phyloP scores from a whole-genome alignment of 2,329 filamentous ascomycete genomes.

The Ceratocystis cubensis region DNA sequence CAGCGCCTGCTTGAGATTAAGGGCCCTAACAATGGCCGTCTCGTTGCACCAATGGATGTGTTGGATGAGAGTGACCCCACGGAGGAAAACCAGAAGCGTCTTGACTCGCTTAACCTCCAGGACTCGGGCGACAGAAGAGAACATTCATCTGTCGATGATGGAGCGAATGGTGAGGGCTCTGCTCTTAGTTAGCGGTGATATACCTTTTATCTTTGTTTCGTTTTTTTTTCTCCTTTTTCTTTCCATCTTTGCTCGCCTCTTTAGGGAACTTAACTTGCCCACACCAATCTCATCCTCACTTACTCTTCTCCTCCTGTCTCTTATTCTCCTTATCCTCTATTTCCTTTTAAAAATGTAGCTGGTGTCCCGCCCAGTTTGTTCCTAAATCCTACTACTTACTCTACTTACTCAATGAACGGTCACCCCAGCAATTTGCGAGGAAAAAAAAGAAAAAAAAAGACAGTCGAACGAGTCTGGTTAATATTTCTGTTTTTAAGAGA shows the following conservation, averaged over 20 bases:
- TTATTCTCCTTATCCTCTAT: background rate
- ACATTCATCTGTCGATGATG: slow-evolving; percentile 24
- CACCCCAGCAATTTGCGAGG: background rate
- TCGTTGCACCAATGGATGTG: slow-evolving; percentile 35
- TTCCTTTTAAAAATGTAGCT: background rate
- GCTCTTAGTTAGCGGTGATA: slow-evolving; percentile 10
- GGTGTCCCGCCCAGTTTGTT: background rate
- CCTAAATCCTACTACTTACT: background rate
- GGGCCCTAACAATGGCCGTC: slow-evolving; percentile 28
- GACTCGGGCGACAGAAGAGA: slow-evolving; percentile 54
- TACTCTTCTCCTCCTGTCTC: background rate
- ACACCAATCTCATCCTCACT: background rate
- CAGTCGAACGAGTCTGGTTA: background rate
- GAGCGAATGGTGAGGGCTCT: slow-evolving; percentile 4
- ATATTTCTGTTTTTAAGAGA: background rate
- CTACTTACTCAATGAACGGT: background rate
- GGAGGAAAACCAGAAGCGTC: slow-evolving; percentile 72
- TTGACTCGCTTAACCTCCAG: slow-evolving; percentile 82
- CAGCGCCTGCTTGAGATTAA: slow-evolving; percentile 42
- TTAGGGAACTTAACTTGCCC: background rate
- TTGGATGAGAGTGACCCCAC: slow-evolving; percentile 69
- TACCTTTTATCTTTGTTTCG: slow-evolving; percentile 17
- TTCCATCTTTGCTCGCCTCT: background rate
- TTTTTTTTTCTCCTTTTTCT: background rate
- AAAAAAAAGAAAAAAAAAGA: background rate